These are phyloP conservation scores for Plenodomus tracheiphilus DNA, from an alignment of 2,329 filamentous ascomycete species.

Conservation along the genomic window DNA sequence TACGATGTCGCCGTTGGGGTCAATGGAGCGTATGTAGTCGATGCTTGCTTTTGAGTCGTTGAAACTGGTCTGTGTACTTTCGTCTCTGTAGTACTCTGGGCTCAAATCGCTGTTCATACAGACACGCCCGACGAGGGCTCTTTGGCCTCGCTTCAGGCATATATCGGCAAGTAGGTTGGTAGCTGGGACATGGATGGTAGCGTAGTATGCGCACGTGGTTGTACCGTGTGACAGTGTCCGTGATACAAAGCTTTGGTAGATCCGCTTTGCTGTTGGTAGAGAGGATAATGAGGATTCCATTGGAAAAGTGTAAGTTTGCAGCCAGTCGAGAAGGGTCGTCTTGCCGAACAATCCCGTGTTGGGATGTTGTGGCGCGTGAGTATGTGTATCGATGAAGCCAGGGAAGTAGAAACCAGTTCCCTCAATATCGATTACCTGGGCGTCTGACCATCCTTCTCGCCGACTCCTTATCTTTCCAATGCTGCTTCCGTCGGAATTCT, in stretches of 20 bases:
- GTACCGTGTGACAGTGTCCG: slow-evolving; percentile 88
- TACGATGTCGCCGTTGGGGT: slow-evolving; percentile 67
- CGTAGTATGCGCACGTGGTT: slow-evolving; percentile 93
- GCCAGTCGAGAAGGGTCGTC: slow-evolving; percentile 89
- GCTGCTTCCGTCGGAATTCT: slow-evolving; percentile 26
- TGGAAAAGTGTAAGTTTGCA: slow-evolving; percentile 93
- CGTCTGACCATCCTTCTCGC: slow-evolving; percentile 45
- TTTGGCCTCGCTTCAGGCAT: slow-evolving; percentile 77
- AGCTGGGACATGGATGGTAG: slow-evolving; percentile 80
- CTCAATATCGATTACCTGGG: slow-evolving; percentile 42
- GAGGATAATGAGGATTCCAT: slow-evolving; percentile 77
- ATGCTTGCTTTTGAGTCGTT: slow-evolving; percentile 49
- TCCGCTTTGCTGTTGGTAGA: slow-evolving; percentile 63
- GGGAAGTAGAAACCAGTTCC: slow-evolving; percentile 78
- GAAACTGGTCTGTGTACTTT: slow-evolving; percentile 64
- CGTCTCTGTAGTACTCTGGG: slow-evolving; percentile 80
- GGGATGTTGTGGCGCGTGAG: slow-evolving; percentile 93
- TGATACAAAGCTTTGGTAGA: slow-evolving; percentile 78
- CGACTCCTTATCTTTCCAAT: slow-evolving; percentile 23
- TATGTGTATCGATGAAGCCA: slow-evolving; percentile 89
- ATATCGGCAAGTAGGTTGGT: slow-evolving; percentile 91
- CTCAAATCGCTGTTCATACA: slow-evolving; percentile 82
- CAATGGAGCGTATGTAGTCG: slow-evolving; percentile 65
- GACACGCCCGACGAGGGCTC: slow-evolving; percentile 89
- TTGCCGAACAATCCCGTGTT: slow-evolving; percentile 94